Conservation (phyloP, 1,284 basidiomycete genomes). For the Binderoboletus segoi region DNA sequence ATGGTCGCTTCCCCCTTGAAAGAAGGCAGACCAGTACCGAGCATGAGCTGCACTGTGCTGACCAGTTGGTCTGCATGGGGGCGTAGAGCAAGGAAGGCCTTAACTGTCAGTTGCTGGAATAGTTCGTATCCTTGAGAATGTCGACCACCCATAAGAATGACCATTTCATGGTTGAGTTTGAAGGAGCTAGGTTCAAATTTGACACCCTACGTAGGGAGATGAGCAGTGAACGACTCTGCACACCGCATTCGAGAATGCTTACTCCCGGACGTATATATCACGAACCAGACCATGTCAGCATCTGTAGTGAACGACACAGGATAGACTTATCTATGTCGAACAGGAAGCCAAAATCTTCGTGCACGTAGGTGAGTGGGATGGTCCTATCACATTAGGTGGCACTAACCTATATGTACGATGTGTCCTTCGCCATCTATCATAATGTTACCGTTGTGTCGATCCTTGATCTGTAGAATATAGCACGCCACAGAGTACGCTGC, state of each 20-base stretch:
- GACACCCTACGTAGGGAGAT: conserved; percentile 65
- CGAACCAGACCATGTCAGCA: conserved; percentile 29
- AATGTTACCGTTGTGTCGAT: conserved; percentile 98
- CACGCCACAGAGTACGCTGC: conserved; percentile 99
- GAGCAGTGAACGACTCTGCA: conserved; percentile 1
- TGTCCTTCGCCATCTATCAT: conserved; percentile 99
- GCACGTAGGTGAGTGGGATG: conserved; percentile 4
- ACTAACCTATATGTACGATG: conserved; percentile 89
- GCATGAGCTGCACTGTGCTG: conserved; percentile 89
- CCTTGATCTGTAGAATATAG: conserved; percentile 97
- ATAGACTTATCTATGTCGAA: conserved; percentile 93
- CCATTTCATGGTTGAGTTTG: conserved; percentile 99
- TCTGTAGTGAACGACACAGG: conserved; percentile 6
- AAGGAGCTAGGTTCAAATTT: conserved; percentile 98
- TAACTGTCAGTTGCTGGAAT: conserved; percentile 93
- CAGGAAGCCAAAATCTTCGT: conserved; percentile 94
- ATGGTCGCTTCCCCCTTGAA: conserved; percentile 97
- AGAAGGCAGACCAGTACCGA: conserved; percentile 91
- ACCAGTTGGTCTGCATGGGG: conserved; percentile 91
- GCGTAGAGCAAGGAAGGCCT: conserved; percentile 94
- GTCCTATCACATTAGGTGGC: background rate
- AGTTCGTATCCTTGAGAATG: conserved; percentile 91
- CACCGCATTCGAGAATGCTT: conserved; percentile 30
- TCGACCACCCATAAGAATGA: conserved; percentile 94
- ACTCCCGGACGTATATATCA: conserved; percentile 63